Evolutionary conservation across 1,139 yeast species (phyloP), one percentile per base, ranked within the genome.

Genomic region (Suhomyces wounanorum): DNA sequence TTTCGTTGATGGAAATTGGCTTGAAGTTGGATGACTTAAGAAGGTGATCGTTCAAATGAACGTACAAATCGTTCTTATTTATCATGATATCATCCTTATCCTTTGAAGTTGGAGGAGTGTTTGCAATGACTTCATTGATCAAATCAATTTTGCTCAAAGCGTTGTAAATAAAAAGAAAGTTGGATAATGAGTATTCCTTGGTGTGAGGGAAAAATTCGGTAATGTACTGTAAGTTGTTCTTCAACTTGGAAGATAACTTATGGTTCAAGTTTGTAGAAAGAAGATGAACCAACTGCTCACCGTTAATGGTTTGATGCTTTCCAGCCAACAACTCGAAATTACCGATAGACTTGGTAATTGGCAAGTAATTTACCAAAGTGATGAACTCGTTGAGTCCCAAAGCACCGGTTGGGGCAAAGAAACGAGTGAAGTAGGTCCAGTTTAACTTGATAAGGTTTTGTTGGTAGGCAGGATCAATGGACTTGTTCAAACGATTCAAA

Each of bases 121-220:
- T 78, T 52, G 85, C 87, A 49, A 84, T 80, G 35, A 83, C 75
- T 66, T 83, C 87, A 61, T 85, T 85, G 55, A 85, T 72, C 57
- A 77, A 66, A 59, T 77, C 82, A 47, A 77, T 67, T 57, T 76
- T 77, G 57, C 70, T 70, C 58, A 77, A 70, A 47, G 78, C 64
- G 55, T 75, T 75, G 63, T 75, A 76, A 40, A 77, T 63, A 54
- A 75, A 76, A 53, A 77, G 67, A 16, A 77, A 69, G 60, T 75
- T 76, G 44, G 79, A 66, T 51, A 77, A 69, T n/a, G 74, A 68
- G 59, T 71, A 77, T 39, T 65, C 57, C 40, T 66, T 55, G 40
- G 66, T 62, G 53, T 68, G 63, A 35, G 68, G 63, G 60, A 72
- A 77, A 57, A 66, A 77, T 33, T 72, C 78, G 8, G 76, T 72